Evolutionary conservation across 495 filamentous ascomycete species (phyloP).

Genomic region (Podospora conica): DNA sequence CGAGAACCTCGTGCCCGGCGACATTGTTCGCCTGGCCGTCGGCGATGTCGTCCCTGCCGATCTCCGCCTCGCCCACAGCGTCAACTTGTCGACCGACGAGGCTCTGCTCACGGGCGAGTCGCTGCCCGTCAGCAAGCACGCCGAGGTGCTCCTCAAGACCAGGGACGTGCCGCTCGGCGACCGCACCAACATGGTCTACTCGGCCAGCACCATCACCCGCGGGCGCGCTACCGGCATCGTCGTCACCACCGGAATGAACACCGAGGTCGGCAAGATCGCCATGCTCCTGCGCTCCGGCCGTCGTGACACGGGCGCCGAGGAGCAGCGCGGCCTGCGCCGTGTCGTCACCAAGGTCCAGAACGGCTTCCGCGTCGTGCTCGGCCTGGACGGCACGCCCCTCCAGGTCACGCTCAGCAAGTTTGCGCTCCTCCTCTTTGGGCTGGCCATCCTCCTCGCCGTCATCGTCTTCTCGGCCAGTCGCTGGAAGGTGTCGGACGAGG

Average conservation of each 20-base stretch:
- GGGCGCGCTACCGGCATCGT: slow-evolving; percentile 62
- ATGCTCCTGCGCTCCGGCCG: slow-evolving; percentile 48
- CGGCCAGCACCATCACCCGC: slow-evolving; percentile 59
- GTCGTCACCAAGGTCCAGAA: slow-evolving; percentile 14
- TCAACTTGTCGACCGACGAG: slow-evolving; percentile 54
- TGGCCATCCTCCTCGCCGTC: slow-evolving; percentile 67
- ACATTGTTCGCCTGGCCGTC: slow-evolving; percentile 70
- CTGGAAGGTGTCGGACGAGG: slow-evolving; percentile 62
- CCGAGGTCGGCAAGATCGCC: slow-evolving; percentile 78
- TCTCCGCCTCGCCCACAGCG: slow-evolving; percentile 63
- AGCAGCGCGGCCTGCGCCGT: slow-evolving; percentile 27
- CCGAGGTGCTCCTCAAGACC: slow-evolving; percentile 28
- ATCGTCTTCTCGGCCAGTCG: slow-evolving; percentile 73
- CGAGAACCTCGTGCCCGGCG: slow-evolving; percentile 67
- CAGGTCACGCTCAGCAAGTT: slow-evolving; percentile 72
- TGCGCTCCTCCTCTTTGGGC: slow-evolving; percentile 65
- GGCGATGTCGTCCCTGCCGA: slow-evolving; percentile 81
- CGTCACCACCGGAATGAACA: slow-evolving; percentile 66
- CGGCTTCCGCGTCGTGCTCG: slow-evolving; percentile 39
- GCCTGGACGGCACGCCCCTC: slow-evolving; percentile 69
- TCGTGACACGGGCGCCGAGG: slow-evolving; percentile 50
- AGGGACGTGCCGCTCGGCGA: slow-evolving; percentile 55
- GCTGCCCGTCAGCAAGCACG: slow-evolving; percentile 37
- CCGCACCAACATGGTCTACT: slow-evolving; percentile 63
- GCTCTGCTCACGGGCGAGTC: slow-evolving; percentile 63